Conservation (phyloP, 495 filamentous ascomycete genomes). For the Penicillium pancosmium region DNA sequence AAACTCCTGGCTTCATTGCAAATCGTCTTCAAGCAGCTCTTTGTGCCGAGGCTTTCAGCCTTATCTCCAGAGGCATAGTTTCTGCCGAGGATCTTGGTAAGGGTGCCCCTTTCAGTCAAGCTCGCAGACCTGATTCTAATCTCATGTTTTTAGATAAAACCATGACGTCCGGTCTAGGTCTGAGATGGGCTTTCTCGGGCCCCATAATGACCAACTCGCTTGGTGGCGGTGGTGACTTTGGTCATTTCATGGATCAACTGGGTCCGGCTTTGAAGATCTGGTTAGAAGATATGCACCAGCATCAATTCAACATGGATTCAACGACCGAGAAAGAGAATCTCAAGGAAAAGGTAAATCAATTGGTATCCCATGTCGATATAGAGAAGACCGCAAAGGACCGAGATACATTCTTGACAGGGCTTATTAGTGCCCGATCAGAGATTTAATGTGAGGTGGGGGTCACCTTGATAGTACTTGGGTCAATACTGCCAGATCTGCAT, state of each 20-base stretch:
- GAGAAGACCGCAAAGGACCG: constrained; percentile 6
- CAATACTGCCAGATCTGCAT: background rate
- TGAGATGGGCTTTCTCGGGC: constrained; percentile 51
- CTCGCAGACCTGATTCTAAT: background rate
- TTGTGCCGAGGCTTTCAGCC: constrained; percentile 37
- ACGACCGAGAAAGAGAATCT: background rate
- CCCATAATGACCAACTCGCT: constrained; percentile 53
- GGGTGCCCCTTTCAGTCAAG: background rate
- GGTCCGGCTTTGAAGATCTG: constrained; percentile 18
- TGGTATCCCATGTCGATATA: constrained; percentile 7
- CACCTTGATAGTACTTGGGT: background rate
- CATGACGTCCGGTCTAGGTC: constrained; percentile 43
- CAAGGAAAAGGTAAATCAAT: background rate
- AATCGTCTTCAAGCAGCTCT: constrained; percentile 42
- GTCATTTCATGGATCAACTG: constrained; percentile 19
- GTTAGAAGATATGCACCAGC: constrained; percentile 20
- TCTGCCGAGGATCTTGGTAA: constrained; percentile 37
- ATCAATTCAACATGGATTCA: constrained; percentile 11
- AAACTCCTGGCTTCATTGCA: constrained; percentile 44
- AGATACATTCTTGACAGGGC: constrained; percentile 5
- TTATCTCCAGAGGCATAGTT: constrained; percentile 34
- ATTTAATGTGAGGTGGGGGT: background rate
- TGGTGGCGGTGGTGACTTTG: constrained; percentile 42
- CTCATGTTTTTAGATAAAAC: background rate
- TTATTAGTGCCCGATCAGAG: background rate